Evolutionary conservation across 2,329 filamentous ascomycete genomes (phyloP), one percentile per base, ranked within the genome.

Genomic region (Plenodomus lindquistii): DNA sequence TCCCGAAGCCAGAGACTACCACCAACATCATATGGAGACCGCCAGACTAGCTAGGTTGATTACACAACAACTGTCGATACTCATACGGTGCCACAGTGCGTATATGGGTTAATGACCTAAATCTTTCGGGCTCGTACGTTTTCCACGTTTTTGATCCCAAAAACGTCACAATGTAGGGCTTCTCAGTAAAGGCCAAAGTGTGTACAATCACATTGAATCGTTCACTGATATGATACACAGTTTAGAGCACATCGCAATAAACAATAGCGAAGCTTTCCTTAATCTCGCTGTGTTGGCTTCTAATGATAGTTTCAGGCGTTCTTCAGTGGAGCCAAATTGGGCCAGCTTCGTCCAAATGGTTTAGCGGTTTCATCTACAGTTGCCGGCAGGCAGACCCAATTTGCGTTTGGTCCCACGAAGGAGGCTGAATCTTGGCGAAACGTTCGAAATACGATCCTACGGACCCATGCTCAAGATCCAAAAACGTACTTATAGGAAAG

Each of bases 401-500:
- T 13, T 31, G 6, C 15, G 15, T 8, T 31, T 13, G 27, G 27
- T 31, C 27, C 27, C 27, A 15, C 27, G n/a, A 31, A 31, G 4
- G 27, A 15, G 27, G 11, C 6, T 31, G 6, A 31, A 4, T n/a
- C 27, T 20, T 11, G 21, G 20, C 19, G 42, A 45, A 24, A 51
- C 46, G 11, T n/a, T 45, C 41, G 15, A 48, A 15, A 10, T 42
- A 46, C 20, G 40, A 39, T 1, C 34, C 39, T 13, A 48, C 16
- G 27, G 38, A 19, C 15, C 45, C 49, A 21, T 45, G 22, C 2
- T 41, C 27, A 2, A 24, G 31, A n/a, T 31, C 6, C 27, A 8
- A 15, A 1, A 42, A 17, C n/a, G 11, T 15, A 31, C 11, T 8
- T 31, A 31, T 31, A 31, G 11, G 6, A 31, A 15, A 13, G 11